These are phyloP conservation scores for Creolimax fragrantissima DNA, from an alignment of 78 protist species.

Conservation along the genomic window DNA sequence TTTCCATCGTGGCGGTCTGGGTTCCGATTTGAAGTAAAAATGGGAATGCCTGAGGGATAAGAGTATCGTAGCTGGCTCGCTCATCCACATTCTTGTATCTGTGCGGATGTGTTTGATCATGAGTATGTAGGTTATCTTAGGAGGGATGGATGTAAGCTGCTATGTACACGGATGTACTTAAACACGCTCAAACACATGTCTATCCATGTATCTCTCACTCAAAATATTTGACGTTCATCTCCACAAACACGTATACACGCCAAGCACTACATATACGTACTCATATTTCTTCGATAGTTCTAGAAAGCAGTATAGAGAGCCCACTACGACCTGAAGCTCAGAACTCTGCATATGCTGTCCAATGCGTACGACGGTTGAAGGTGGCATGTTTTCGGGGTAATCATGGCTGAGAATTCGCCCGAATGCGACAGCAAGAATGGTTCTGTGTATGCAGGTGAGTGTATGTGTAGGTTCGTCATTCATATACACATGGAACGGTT, in stretches of 20 bases:
- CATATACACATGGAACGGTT: no score
- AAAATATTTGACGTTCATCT: no score
- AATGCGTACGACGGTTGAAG: not conserved
- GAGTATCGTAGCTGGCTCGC: not conserved
- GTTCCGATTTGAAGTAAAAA: not conserved
- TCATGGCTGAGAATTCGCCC: not conserved
- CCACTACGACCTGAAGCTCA: not conserved
- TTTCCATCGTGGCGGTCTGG: not conserved
- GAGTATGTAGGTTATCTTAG: not conserved
- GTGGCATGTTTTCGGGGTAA: not conserved
- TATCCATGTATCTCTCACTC: no score
- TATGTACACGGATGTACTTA: no score
- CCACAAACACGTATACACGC: no score
- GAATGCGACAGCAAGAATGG: not conserved
- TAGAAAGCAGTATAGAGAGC: not conserved
- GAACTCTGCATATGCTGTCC: not conserved
- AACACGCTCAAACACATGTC: no score
- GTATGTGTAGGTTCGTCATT: no score
- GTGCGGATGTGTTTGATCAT: not conserved
- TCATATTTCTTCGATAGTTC: not conserved
- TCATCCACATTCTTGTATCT: not conserved
- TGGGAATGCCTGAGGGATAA: not conserved
- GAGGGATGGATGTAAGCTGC: no score
- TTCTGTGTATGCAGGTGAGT: not conserved
- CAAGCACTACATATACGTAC: no score